A percentile compares a stretch with the other conserved stretches of the same genome.
phyloP scores from a whole-genome alignment of 108 stramenopile genomes.

The Pseudonitzschia delicatissima region DNA sequence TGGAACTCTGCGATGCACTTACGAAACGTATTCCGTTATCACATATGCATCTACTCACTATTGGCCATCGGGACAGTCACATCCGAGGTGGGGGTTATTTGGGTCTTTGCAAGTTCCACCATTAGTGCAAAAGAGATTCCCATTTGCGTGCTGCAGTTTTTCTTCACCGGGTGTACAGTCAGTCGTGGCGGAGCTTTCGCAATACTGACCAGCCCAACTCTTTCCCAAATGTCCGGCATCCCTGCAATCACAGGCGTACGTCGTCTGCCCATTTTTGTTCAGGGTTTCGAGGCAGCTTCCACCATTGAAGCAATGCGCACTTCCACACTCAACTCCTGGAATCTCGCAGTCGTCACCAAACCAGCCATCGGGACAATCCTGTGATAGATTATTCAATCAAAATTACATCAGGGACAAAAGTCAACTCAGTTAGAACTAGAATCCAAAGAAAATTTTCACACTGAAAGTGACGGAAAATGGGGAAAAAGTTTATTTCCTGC shows the following conservation, averaged over 20 bases:
- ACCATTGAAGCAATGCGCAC: slow-evolving; percentile 48
- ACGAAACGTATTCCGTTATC: too few species aligned
- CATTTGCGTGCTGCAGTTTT: slow-evolving; percentile 16
- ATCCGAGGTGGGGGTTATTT: slow-evolving; percentile 11
- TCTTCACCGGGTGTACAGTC: neutral
- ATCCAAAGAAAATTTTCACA: too few species aligned
- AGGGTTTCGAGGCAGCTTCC: slow-evolving; percentile 26
- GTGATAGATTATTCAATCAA: neutral
- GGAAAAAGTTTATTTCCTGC: slow-evolving; percentile 28
- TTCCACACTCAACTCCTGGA: slow-evolving; percentile 30
- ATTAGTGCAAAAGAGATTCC: slow-evolving; percentile 34
- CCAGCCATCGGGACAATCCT: slow-evolving; percentile 34
- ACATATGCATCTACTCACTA: slow-evolving; percentile 4
- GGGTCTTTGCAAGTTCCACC: slow-evolving; percentile 24
- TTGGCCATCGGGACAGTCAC: slow-evolving; percentile 32
- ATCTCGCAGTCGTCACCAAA: slow-evolving; percentile 43
- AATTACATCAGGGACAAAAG: too few species aligned
- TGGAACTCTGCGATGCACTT: too few species aligned
- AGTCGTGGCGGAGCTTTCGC: slow-evolving; percentile 18
- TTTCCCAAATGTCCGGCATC: neutral
- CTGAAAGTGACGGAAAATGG: too few species aligned
- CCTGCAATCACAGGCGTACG: slow-evolving; percentile 29
- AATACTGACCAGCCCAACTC: slow-evolving; percentile 28
- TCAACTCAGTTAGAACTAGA: too few species aligned
- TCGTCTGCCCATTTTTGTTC: slow-evolving; percentile 17